phyloP scores from a whole-genome alignment of 2,329 filamentous ascomycete species.

The Gyromitra esculenta region DNA sequence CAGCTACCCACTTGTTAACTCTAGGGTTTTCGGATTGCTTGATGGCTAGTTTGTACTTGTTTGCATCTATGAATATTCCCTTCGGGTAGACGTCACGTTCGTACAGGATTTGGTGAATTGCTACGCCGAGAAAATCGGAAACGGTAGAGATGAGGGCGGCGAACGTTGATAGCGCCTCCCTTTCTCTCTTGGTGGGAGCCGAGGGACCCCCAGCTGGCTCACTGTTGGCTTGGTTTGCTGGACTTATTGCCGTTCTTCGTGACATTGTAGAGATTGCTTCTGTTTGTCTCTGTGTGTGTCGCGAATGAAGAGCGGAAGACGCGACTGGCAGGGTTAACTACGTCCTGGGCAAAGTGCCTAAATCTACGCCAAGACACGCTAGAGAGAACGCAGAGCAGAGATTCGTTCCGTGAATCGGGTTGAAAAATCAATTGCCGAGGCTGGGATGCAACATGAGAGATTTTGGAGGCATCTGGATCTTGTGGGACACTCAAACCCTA shows the following conservation, averaged over 20 bases:
- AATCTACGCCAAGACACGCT: conserved; percentile 37
- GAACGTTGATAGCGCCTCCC: conserved; percentile 40
- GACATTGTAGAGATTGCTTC: conserved; percentile 33
- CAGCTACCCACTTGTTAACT: conserved; percentile 85
- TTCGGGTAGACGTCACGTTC: conserved; percentile 81
- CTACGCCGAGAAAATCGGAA: conserved; percentile 80
- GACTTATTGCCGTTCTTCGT: conserved; percentile 2
- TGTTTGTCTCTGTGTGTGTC: conserved; percentile 20
- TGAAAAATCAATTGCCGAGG: conserved; percentile 20
- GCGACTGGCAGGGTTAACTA: conserved; percentile 20
- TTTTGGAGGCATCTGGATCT: conserved; percentile 25
- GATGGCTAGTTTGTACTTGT: conserved; percentile 84
- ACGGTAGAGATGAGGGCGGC: conserved; percentile 72
- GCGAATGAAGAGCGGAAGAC: conserved; percentile 27
- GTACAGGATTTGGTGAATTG: conserved; percentile 86
- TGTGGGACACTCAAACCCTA: conserved; percentile 18
- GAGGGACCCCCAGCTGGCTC: neutral
- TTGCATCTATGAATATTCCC: conserved; percentile 78
- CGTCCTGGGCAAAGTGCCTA: neutral
- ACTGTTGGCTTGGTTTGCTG: neutral
- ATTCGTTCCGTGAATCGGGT: conserved; percentile 32
- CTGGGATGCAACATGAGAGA: conserved; percentile 15
- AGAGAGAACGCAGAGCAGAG: conserved; percentile 26
- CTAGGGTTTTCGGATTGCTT: conserved; percentile 86
- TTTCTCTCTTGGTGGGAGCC: conserved; percentile 34